Conservation (phyloP, 495 filamentous ascomycete genomes). For the Aspergillus ostianus region DNA sequence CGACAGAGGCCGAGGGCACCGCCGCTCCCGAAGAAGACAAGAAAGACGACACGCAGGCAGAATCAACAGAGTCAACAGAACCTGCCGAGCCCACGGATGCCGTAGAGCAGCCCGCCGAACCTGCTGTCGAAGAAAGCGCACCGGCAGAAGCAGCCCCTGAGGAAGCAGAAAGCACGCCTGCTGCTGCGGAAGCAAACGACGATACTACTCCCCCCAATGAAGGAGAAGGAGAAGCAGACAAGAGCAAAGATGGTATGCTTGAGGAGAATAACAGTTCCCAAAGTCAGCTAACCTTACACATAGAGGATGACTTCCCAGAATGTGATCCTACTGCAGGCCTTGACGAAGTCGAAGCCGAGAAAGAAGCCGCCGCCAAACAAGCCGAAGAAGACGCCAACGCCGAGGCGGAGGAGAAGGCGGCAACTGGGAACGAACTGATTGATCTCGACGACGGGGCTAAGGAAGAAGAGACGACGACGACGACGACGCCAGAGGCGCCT, state of each 20-base stretch:
- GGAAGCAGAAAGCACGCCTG: constrained; percentile 7
- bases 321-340: constrained; percentile 18
- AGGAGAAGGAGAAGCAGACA: not conserved
- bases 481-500: not conserved
- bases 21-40: constrained; percentile 4
- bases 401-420: constrained; percentile 15
- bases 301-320: constrained; percentile 25
- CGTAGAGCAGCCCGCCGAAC: constrained; percentile 8
- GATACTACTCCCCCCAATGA: not conserved
- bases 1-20: constrained; percentile 18
- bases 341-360: constrained; percentile 25
- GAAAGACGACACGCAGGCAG: not conserved
- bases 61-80: constrained; percentile 9
- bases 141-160: constrained; percentile 7
- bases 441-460: constrained; percentile 10
- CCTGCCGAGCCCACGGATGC: not conserved
- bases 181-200: not conserved
- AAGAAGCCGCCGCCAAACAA: constrained; percentile 20
- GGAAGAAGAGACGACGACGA: not conserved
- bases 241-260: constrained; percentile 15
- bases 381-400: constrained; percentile 22
- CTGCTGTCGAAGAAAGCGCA: constrained; percentile 13
- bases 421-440: constrained; percentile 13
- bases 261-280: not conserved
- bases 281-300: constrained; percentile 11